Evolutionary conservation across 1,139 yeast genomes (phyloP), one percentile per base, ranked within the genome.

Genomic region (Saccharomyces hybrid): DNA sequence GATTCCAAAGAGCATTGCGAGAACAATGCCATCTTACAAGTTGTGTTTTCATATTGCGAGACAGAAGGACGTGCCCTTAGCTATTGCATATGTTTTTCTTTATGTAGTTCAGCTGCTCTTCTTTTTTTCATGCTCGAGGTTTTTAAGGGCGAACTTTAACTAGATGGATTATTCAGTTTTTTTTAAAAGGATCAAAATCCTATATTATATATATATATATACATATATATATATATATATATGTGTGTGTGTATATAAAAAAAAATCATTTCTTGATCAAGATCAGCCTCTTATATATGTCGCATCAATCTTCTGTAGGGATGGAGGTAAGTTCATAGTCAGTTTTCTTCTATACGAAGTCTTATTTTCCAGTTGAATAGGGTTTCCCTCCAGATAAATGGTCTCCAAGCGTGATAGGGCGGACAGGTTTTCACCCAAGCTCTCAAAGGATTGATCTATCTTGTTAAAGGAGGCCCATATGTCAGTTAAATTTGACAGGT

Each of bases 371-470:
- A 75, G 65, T 66, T 93, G 97, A 14, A 95, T 70, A 1, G 98
- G 98, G 64, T 91, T 93, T n/a, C 95, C 93, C 72, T 95, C 99
- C 61, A 95, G 82, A 67, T 95, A 95, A 5, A 95, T 96, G 0
- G 97, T 89, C 56, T 90, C 96, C 54, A 95, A 75, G 5, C 79
- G 77, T 1, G 82, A 80, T 54, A 89, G 74, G 47, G 74, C 75
- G 14, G 84, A 82, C 56, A 93, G 76, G 67, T 88, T 84, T 46
- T 77, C 70, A 49, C 82, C 83, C 49, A 95, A 73, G 55, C 89
- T 86, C 49, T 82, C 82, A 69, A 88, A 91, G 48, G 80, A 75
- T 52, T 68, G 71, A 32, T 81, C 78, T 30, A 95, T 71, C 63
- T 78, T 71, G 70, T 93, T 95, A 62, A 82, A 81, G 0, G 97